Evolutionary conservation across 352 stramenopile species (phyloP).

Genomic region (Pythium aquatile): DNA sequence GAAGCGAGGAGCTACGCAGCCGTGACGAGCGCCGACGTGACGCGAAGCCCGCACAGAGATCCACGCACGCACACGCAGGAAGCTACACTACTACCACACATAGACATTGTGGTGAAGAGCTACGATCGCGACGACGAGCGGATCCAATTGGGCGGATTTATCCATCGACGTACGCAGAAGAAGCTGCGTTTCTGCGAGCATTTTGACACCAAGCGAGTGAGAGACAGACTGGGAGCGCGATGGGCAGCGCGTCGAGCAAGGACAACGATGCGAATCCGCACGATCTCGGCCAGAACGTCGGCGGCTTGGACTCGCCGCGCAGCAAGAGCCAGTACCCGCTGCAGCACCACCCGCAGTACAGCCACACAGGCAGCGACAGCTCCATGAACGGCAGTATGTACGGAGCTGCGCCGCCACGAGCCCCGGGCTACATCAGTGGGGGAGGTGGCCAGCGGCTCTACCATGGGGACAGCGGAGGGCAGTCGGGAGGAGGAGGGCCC

Average conservation of each 20-base stretch:
- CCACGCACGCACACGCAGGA: neutral
- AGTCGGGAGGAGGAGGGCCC: neutral
- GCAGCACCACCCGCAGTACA: constrained; percentile 68
- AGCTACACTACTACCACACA: neutral
- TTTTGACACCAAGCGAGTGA: neutral
- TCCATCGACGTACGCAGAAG: neutral
- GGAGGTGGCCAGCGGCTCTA: constrained; percentile 16
- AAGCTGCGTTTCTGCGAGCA: constrained; percentile 2
- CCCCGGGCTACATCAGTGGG: constrained; percentile 4
- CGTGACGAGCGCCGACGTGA: constrained; percentile 1
- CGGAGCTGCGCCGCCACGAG: constrained; percentile 16
- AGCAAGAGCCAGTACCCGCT: constrained; percentile 44
- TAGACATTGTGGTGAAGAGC: neutral
- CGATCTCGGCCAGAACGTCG: constrained; percentile 64
- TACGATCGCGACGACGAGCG: neutral
- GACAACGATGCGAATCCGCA: constrained; percentile 77
- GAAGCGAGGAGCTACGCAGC: neutral
- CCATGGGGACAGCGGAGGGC: constrained; percentile 2
- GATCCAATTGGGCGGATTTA: constrained; percentile 2
- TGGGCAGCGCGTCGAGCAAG: constrained; percentile 85
- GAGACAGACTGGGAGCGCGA: constrained; percentile 22
- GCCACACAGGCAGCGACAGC: constrained; percentile 30
- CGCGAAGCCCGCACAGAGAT: neutral
- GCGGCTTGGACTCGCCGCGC: constrained; percentile 26
- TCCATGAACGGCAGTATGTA: constrained; percentile 19